Conservation (phyloP, 1,284 basidiomycete genomes). For the Rhodotorula sp. region DNA sequence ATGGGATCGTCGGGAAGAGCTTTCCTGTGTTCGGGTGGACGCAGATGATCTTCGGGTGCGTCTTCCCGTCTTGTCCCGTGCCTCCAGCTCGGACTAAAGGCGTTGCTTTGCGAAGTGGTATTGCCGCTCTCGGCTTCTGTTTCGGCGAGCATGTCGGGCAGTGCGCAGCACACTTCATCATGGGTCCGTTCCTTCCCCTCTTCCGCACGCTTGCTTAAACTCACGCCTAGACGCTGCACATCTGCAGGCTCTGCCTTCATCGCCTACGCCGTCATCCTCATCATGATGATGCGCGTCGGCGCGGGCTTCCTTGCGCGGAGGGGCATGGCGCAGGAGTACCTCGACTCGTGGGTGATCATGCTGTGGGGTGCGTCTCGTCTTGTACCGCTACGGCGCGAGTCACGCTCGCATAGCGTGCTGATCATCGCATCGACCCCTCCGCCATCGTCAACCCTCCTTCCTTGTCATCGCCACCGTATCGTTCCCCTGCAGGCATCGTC, state of each 20-base stretch:
- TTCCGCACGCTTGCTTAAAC: neutral
- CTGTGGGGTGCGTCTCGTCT: constrained; percentile 11
- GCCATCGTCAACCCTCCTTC: no score
- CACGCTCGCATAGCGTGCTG: no score
- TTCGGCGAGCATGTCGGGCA: constrained; percentile 66
- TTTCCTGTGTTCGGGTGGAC: constrained; percentile 88
- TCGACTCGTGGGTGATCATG: constrained; percentile 74
- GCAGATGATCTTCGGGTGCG: constrained; percentile 60
- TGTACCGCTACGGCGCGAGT: no score
- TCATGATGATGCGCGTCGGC: constrained; percentile 78
- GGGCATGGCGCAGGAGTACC: constrained; percentile 72
- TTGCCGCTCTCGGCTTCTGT: constrained; percentile 69
- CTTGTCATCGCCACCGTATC: neutral
- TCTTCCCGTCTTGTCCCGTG: constrained; percentile 36
- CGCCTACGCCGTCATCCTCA: constrained; percentile 80
- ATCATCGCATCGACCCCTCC: no score
- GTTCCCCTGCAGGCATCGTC: constrained; percentile 56
- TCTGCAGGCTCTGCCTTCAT: constrained; percentile 54
- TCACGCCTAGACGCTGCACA: neutral
- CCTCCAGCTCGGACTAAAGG: constrained; percentile 32
- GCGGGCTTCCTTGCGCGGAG: constrained; percentile 71
- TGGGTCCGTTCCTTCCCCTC: constrained; percentile 54
- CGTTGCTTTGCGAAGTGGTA: constrained; percentile 50
- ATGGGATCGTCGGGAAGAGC: constrained; percentile 76
- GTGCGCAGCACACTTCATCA: constrained; percentile 74